These are phyloP conservation scores for Furcasterigmium furcatum DNA, from an alignment of 2,329 filamentous ascomycete genomes.

Conservation along the genomic window DNA sequence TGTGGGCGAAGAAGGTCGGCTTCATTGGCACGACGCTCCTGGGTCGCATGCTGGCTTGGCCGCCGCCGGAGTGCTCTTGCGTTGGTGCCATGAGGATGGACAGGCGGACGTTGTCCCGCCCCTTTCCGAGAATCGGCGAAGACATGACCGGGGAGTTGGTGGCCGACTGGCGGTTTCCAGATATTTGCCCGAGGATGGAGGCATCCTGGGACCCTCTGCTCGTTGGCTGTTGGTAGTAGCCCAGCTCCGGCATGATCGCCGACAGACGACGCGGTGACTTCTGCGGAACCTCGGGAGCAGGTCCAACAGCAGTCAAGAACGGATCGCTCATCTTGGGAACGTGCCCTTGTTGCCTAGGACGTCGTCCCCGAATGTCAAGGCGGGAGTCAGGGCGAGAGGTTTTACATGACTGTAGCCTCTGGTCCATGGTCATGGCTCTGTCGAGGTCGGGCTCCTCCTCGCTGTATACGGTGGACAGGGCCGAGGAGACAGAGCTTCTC, in stretches of 20 bases:
- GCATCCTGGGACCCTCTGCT: neutral
- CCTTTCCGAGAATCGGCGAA: constrained; percentile 4
- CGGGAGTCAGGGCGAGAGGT: too few species aligned
- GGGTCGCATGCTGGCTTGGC: constrained; percentile 6
- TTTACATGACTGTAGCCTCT: too few species aligned
- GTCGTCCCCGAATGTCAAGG: neutral
- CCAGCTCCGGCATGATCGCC: constrained; percentile 4
- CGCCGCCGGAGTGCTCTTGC: neutral
- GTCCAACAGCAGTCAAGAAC: constrained; percentile 3
- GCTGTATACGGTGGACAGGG: constrained; percentile 55
- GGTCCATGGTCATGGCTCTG: neutral
- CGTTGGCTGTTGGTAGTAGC: neutral
- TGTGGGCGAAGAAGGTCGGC: constrained; percentile 9
- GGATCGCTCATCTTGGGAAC: constrained; percentile 11
- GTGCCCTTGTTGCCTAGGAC: neutral
- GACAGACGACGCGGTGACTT: constrained; percentile 3
- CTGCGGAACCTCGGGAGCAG: neutral
- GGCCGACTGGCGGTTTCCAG: constrained; percentile 1
- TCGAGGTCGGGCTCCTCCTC: constrained; percentile 44
- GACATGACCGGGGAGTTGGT: constrained; percentile 8
- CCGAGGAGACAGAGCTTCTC: constrained; percentile 46
- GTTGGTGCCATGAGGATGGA: constrained; percentile 6
- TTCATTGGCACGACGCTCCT: constrained; percentile 13
- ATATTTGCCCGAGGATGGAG: constrained; percentile 1
- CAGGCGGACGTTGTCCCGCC: neutral